Evolutionary conservation across 2,329 filamentous ascomycete genomes (phyloP).

Genomic region (Ustilaginoidea virens): DNA sequence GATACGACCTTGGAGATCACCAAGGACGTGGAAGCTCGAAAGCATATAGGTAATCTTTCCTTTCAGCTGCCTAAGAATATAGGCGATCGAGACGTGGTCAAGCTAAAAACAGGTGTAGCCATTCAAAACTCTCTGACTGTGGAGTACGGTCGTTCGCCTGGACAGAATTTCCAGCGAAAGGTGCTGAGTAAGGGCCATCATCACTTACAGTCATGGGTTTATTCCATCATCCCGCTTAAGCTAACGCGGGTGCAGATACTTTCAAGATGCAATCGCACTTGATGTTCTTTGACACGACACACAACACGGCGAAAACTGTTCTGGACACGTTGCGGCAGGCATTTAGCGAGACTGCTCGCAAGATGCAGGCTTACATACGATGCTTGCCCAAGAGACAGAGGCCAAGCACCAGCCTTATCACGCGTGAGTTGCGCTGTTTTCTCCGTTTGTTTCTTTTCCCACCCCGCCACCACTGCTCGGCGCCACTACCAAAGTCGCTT

Average conservation of each 20-base stretch:
- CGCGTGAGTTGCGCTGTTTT: slow-evolving; percentile 29
- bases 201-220: too few species aligned
- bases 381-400: slow-evolving; percentile 41
- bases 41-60: slow-evolving; percentile 9
- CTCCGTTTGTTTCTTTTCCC: not conserved
- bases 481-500: not conserved
- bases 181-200: slow-evolving; percentile 57
- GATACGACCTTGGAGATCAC: slow-evolving; percentile 58
- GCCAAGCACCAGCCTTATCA: slow-evolving; percentile 45
- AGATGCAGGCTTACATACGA: slow-evolving; percentile 47
- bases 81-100: too few species aligned
- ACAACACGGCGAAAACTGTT: slow-evolving; percentile 58
- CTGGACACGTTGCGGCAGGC: slow-evolving; percentile 60
- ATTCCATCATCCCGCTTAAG: too few species aligned
- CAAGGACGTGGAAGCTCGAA: slow-evolving; percentile 41
- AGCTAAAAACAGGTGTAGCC: slow-evolving; percentile 6
- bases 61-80: not conserved
- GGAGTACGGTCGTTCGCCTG: slow-evolving; percentile 56
- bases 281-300: slow-evolving; percentile 67
- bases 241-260: slow-evolving; percentile 24
- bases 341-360: slow-evolving; percentile 65
- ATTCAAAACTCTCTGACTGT: slow-evolving; percentile 64
- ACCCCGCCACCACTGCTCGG: too few species aligned
- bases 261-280: slow-evolving; percentile 77
- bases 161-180: slow-evolving; percentile 68